phyloP scores from a whole-genome alignment of 2,329 filamentous ascomycete species.

The Raffaelea ambrosiae region DNA sequence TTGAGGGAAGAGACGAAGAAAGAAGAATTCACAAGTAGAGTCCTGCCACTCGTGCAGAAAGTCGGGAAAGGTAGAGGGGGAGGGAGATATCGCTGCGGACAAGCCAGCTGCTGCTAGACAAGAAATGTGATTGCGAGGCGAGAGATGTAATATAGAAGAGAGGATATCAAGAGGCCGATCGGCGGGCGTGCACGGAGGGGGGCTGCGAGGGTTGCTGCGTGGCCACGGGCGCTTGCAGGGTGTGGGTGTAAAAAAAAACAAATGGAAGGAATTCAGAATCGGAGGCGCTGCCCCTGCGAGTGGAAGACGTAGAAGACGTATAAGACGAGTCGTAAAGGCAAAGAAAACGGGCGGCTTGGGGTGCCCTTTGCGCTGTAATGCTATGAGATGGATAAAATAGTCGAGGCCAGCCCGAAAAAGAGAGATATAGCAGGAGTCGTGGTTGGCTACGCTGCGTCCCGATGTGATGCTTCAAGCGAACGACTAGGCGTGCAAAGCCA shows the following conservation, averaged over 20 bases:
- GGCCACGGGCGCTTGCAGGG: background rate
- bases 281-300: constrained; percentile 14
- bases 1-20: background rate
- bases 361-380: background rate
- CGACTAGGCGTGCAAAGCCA: constrained; percentile 7
- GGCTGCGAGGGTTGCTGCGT: no score
- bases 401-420: constrained; percentile 25
- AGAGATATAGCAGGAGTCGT: constrained; percentile 9
- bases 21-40: background rate
- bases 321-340: background rate
- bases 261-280: background rate
- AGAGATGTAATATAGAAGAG: background rate
- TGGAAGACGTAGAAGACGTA: no score
- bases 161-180: background rate
- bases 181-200: background rate
- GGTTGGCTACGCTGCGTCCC: background rate
- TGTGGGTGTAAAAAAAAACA: background rate
- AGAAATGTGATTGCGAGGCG: background rate
- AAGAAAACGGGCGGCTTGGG: background rate
- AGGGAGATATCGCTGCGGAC: constrained; percentile 5
- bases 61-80: background rate
- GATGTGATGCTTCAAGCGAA: constrained; percentile 22
- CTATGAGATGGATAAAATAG: constrained; percentile 1
- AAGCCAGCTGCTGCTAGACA: constrained; percentile 9
- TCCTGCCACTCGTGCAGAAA: background rate